Conservation (phyloP, 2,329 filamentous ascomycete genomes). For the Dactylellina leptospora region DNA sequence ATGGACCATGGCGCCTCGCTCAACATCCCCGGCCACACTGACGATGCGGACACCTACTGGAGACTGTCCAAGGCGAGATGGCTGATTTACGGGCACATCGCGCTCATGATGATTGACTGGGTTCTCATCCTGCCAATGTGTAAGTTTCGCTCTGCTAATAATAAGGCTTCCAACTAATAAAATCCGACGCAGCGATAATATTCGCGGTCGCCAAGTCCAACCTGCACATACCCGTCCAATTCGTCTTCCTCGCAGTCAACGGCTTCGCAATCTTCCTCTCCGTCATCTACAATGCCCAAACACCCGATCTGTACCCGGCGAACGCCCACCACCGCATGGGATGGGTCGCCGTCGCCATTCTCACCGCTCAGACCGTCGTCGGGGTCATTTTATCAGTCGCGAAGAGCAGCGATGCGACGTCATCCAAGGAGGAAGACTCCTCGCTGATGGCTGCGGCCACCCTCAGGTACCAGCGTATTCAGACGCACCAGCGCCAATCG, state of each 20-base stretch:
- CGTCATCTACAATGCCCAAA: slow-evolving; percentile 78
- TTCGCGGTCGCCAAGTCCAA: slow-evolving; percentile 82
- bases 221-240: slow-evolving; percentile 74
- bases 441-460: slow-evolving; percentile 69
- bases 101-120: slow-evolving; percentile 76
- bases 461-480: slow-evolving; percentile 45
- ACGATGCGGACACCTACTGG: slow-evolving; percentile 50
- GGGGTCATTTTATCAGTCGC: slow-evolving; percentile 67
- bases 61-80: slow-evolving; percentile 53
- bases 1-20: slow-evolving; percentile 50
- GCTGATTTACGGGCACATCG: slow-evolving; percentile 75
- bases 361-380: slow-evolving; percentile 75
- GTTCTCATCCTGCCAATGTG: slow-evolving; percentile 76
- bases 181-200: slow-evolving; percentile 73
- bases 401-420: slow-evolving; percentile 59
- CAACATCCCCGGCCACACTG: slow-evolving; percentile 35
- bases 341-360: slow-evolving; percentile 80
- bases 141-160: slow-evolving; percentile 59
- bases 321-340: slow-evolving; percentile 90
- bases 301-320: slow-evolving; percentile 84
- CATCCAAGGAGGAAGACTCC: slow-evolving; percentile 64
- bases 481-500: slow-evolving; percentile 25
- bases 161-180: slow-evolving; percentile 1
- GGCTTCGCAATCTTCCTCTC: slow-evolving; percentile 71
- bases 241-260: slow-evolving; percentile 73